Conservation (phyloP, 2,329 filamentous ascomycete genomes). For the Clarireedia homoeocarpa region DNA sequence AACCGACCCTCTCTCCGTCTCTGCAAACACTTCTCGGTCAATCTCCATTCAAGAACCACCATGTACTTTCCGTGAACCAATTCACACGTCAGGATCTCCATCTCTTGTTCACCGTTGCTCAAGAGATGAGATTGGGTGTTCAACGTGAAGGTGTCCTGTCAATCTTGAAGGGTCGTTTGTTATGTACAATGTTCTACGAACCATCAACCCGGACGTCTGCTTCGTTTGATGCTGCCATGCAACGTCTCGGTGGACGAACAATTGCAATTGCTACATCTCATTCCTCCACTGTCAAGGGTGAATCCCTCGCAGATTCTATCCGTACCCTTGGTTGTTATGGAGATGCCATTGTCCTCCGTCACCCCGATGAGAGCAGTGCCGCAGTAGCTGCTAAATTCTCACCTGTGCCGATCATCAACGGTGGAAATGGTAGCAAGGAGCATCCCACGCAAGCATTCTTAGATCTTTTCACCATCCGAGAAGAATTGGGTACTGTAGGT, state of each 20-base stretch:
- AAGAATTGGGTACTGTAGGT: conserved; percentile 92
- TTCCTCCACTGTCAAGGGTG: conserved; percentile 90
- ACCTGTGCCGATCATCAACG: conserved; percentile 90
- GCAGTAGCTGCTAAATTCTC: conserved; percentile 80
- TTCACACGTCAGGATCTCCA: conserved; percentile 85
- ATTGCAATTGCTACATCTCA: conserved; percentile 73
- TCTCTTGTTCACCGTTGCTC: conserved; percentile 88
- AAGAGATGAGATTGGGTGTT: conserved; percentile 94
- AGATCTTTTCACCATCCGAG: conserved; percentile 95
- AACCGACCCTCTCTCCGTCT: conserved; percentile 48
- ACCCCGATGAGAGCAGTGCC: conserved; percentile 75
- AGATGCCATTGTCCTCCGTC: conserved; percentile 91
- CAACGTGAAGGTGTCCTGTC: conserved; percentile 86
- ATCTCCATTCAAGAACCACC: conserved; percentile 81
- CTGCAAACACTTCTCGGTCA: conserved; percentile 66
- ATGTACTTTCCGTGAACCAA: conserved; percentile 87
- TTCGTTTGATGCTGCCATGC: conserved; percentile 97
- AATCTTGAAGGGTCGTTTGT: conserved; percentile 74
- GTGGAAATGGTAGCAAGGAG: conserved; percentile 90
- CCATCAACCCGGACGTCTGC: conserved; percentile 91
- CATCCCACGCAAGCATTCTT: conserved; percentile 97
- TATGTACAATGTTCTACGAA: conserved; percentile 95
- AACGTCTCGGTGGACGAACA: conserved; percentile 85
- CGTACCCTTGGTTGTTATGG: conserved; percentile 90
- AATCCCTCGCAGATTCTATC: conserved; percentile 86